These are phyloP conservation scores for Coemansia sp. DNA, from an alignment of 192 early-diverging fungal species.

Conservation along the genomic window DNA sequence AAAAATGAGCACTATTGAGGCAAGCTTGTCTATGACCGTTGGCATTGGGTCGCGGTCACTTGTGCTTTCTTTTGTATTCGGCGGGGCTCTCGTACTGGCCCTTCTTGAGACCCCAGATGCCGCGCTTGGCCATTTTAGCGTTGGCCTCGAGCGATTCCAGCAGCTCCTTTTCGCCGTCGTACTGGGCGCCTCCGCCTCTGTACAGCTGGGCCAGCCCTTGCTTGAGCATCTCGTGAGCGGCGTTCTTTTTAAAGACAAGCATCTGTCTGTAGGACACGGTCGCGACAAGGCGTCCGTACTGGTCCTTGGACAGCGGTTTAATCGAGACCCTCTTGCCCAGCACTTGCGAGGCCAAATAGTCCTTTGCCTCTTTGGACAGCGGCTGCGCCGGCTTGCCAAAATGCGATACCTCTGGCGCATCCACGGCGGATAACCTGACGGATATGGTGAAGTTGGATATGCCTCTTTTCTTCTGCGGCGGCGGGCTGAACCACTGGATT, in stretches of 20 bases:
- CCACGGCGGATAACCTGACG: constrained; percentile 39
- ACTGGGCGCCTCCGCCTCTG: constrained; percentile 45
- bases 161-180: constrained; percentile 37
- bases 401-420: constrained; percentile 51
- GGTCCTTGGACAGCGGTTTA: constrained; percentile 44
- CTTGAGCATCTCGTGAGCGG: constrained; percentile 40
- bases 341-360: constrained; percentile 28
- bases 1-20: not conserved
- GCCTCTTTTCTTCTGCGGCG: constrained; percentile 30
- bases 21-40: not conserved
- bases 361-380: constrained; percentile 43
- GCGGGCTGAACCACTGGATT: constrained; percentile 21
- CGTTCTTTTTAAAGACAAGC: constrained; percentile 28
- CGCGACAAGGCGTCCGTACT: constrained; percentile 46
- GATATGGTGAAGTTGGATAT: constrained; percentile 37
- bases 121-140: constrained; percentile 31
- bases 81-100: constrained; percentile 31
- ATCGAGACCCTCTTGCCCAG: constrained; percentile 28
- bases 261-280: constrained; percentile 26
- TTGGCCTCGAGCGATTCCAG: constrained; percentile 28
- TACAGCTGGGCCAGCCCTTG: constrained; percentile 32
- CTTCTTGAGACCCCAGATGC: constrained; percentile 43
- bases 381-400: constrained; percentile 53
- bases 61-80: constrained; percentile 39
- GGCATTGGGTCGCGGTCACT: not conserved